phyloP scores from a whole-genome alignment of 768 basidiomycete species.

The Macrocybe gigantea region DNA sequence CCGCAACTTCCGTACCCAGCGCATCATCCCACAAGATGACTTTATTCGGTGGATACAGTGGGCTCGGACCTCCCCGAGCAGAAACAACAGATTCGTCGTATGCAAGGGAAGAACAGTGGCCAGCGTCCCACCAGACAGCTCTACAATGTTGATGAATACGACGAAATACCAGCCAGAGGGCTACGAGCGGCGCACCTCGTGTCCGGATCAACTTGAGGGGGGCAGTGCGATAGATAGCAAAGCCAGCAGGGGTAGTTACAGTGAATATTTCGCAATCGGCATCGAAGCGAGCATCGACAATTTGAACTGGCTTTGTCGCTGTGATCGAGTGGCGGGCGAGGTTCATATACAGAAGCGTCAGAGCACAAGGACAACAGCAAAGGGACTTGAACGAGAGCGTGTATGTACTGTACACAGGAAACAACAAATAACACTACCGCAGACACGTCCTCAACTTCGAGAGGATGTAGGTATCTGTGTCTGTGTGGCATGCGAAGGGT shows the following conservation, averaged over 20 bases:
- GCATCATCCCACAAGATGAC: constrained; percentile 87
- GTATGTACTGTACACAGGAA: neutral
- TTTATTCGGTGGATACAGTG: constrained; percentile 88
- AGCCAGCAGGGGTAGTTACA: constrained; percentile 71
- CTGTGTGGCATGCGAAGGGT: neutral
- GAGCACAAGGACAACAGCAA: constrained; percentile 3
- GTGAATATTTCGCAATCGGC: constrained; percentile 80
- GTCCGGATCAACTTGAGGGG: constrained; percentile 76
- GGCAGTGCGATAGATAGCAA: constrained; percentile 74
- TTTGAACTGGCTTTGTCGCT: constrained; percentile 65
- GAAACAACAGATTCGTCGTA: constrained; percentile 76
- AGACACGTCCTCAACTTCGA: constrained; percentile 4
- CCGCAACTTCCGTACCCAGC: constrained; percentile 70
- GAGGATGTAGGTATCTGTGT: constrained; percentile 1
- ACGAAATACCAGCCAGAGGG: neutral
- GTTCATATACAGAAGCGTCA: constrained; percentile 55
- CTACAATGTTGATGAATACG: constrained; percentile 28
- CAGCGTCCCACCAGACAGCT: constrained; percentile 75
- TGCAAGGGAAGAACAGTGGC: constrained; percentile 75
- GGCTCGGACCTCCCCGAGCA: constrained; percentile 87
- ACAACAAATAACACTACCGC: constrained; percentile 1
- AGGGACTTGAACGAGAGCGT: too few relatives aligned
- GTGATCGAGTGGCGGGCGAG: constrained; percentile 81
- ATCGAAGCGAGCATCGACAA: constrained; percentile 77
- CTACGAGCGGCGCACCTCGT: constrained; percentile 50